A percentile compares a stretch with the other conserved stretches of the same genome.
Conservation (phyloP, 208 protist genomes). For the Naegleria lovaniensis region DNA sequence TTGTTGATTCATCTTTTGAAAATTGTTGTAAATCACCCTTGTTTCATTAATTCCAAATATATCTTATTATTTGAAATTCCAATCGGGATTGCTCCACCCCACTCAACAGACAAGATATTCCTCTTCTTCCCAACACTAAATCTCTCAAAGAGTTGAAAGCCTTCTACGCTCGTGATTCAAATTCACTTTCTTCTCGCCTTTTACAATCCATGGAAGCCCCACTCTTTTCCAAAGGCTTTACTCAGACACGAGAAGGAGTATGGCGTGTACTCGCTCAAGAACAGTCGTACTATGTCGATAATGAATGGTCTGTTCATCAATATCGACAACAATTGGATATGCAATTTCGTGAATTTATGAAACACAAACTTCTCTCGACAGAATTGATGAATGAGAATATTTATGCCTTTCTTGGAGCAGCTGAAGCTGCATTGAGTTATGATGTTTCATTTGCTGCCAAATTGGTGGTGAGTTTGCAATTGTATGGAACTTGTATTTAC, state of each 20-base stretch:
- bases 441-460: not conserved
- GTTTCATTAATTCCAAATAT: too few species aligned
- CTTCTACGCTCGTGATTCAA: not conserved
- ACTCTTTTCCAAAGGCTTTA: not conserved
- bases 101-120: not conserved
- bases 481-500: conserved; percentile 61
- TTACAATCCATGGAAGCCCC: not conserved
- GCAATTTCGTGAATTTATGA: not conserved
- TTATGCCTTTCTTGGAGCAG: not conserved
- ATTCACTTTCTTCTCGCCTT: not conserved
- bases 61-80: too few species aligned
- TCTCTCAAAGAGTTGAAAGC: not conserved
- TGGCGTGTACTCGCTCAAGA: not conserved
- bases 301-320: not conserved
- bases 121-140: not conserved
- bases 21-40: too few species aligned
- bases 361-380: not conserved
- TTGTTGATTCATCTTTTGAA: too few species aligned
- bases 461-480: conserved; percentile 48
- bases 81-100: too few species aligned
- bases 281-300: not conserved
- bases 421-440: not conserved
- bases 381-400: not conserved
- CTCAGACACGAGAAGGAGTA: not conserved
- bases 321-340: not conserved